Conservation (phyloP, 2,329 filamentous ascomycete species). For the Juglanconis sp. region DNA sequence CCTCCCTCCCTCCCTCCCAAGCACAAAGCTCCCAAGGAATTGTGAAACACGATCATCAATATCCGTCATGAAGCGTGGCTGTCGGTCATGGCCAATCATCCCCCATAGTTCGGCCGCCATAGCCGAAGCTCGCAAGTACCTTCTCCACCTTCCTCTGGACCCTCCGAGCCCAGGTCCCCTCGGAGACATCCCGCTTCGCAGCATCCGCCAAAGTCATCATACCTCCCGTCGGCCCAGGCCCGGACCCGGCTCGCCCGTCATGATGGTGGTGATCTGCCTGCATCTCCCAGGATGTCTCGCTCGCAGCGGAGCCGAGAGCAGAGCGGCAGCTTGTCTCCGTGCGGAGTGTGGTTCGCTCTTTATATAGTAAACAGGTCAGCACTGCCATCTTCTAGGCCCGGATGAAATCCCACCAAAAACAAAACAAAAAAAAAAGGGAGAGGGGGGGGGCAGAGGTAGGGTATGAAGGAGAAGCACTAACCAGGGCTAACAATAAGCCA, state of each 20-base stretch:
- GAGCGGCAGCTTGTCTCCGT: background rate
- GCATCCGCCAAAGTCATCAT: background rate
- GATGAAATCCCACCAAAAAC: too few species aligned
- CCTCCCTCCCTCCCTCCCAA: too few species aligned
- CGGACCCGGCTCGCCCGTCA: background rate
- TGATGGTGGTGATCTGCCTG: background rate
- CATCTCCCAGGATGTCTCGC: background rate
- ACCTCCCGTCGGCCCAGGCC: background rate
- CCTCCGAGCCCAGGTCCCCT: background rate
- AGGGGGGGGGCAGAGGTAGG: background rate
- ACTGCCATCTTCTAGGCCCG: too few species aligned
- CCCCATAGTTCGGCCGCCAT: background rate
- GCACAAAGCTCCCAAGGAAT: too few species aligned
- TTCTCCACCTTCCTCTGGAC: background rate
- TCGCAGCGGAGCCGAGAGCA: background rate
- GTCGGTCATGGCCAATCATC: background rate
- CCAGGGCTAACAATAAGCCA: conserved; percentile 3
- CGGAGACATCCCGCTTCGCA: too few species aligned
- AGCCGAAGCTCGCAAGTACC: background rate
- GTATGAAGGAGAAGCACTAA: background rate
- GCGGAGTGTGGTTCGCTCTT: background rate
- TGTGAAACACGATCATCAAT: too few species aligned
- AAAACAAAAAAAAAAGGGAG: too few species aligned
- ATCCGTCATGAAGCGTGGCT: too few species aligned
- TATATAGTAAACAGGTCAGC: background rate